Base-by-base conservation (phyloP, 1,284 basidiomycete genomes). In the Agroathelia rolfsii region DNA sequence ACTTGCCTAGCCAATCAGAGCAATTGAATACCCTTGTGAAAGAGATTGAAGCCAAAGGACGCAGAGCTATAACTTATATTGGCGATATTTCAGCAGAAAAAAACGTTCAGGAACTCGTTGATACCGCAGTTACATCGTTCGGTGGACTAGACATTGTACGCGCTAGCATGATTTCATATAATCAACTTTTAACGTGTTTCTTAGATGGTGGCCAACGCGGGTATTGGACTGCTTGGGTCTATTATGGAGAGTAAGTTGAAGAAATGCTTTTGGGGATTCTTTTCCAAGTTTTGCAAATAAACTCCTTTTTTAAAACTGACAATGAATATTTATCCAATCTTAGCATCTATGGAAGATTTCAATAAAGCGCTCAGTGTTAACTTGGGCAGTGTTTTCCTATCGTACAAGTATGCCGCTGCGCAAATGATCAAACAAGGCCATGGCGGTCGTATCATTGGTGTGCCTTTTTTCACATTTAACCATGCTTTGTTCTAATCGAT, bases 161-260 rank as follows among this genome's bases (percentile, higher is more conserved):
- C 32, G 22, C 22, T 30, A 9, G 11, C n/a, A 15, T 21, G 13
- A 7, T 12, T 14, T n/a, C 20, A 8, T 27, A 14, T 11, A 11
- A 21, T 26, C 13, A 9, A 18, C 6, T 20, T 5, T 14, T 10
- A 26, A 23, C 22, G 10, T n/a, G 22, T 12, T 3, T 11, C 12
- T 3, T 18, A 50, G 47, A 43, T 46, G 46, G 41, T 50, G 12
- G 48, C 48, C 2, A 50, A 50, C 24, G 48, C 48, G 10, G 47
- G 48, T 9, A 37, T 44, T 12, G 31, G 22, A 12, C 24, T 38
- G 6, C 21, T 32, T 1, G 38, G 36, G n/a, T 32, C 35, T 1
- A 34, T 50, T n/a, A 25, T 41, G 1, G 44, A 47, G n/a, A 43
- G 34, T 17, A 26, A n/a, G n/a, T n/a, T n/a, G n/a, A n/a, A n/a